Percentiles rank a stretch among this genome's conserved stretches.
phyloP scores from a whole-genome alignment of 495 filamentous ascomycete genomes.

The Thozetella sp. region DNA sequence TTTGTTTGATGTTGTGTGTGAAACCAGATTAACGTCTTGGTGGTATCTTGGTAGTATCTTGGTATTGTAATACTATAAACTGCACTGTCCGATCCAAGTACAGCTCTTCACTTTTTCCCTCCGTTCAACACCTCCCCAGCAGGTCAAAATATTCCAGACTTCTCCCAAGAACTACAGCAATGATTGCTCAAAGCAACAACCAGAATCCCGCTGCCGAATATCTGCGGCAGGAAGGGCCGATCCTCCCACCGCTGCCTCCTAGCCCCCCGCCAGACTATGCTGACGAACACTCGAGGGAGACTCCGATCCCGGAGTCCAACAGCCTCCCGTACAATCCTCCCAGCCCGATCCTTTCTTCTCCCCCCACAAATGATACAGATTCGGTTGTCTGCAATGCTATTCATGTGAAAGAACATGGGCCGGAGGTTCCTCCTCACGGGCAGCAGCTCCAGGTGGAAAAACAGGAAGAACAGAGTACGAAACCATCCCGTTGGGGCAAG shows the following conservation, averaged over 20 bases:
- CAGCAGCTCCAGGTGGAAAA: constrained; percentile 4
- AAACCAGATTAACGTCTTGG: not conserved
- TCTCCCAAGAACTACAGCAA: not conserved
- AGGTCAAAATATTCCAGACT: not conserved
- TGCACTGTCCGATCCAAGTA: not conserved
- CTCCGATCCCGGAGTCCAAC: constrained; percentile 25
- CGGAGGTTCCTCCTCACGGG: constrained; percentile 10
- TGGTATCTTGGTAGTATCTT: not conserved
- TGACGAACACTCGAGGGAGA: constrained; percentile 23
- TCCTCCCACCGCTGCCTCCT: constrained; percentile 21
- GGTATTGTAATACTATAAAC: not conserved
- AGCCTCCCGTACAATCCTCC: constrained; percentile 25
- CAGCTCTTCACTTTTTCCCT: not conserved
- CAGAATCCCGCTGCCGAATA: not conserved
- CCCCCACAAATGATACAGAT: constrained; percentile 1
- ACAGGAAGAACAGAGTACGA: constrained; percentile 9
- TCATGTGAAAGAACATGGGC: constrained; percentile 21
- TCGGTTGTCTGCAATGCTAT: constrained; percentile 26
- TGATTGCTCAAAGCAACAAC: not conserved
- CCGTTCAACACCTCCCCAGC: not conserved
- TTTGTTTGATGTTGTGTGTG: not conserved
- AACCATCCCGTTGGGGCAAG: constrained; percentile 21
- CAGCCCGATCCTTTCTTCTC: constrained; percentile 21
- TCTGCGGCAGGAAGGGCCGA: constrained; percentile 10
- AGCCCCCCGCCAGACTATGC: constrained; percentile 13